Evolutionary conservation across 1,284 basidiomycete genomes (phyloP).

Genomic region (Cryptococcus sp.): DNA sequence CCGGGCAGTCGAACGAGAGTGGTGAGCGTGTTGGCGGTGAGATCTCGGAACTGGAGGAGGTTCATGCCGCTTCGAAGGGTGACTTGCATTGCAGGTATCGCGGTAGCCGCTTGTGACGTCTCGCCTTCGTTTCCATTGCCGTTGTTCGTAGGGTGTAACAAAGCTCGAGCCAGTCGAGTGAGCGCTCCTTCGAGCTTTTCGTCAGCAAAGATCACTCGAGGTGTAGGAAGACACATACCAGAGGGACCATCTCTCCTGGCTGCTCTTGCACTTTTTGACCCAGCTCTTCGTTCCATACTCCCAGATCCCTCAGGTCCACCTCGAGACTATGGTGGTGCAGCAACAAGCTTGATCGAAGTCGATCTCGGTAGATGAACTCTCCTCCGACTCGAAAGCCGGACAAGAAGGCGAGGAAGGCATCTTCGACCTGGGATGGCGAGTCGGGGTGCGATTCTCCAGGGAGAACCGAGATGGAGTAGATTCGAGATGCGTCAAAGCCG

Average conservation of each 20-base stretch:
- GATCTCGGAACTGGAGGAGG: slow-evolving; percentile 87
- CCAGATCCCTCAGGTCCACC: slow-evolving; percentile 84
- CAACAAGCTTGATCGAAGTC: slow-evolving; percentile 80
- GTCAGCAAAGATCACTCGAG: background rate
- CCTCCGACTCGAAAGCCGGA: slow-evolving; percentile 78
- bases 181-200: slow-evolving; percentile 81
- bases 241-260: slow-evolving; percentile 81
- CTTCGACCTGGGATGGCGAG: slow-evolving; percentile 70
- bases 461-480: slow-evolving; percentile 72
- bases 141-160: slow-evolving; percentile 60
- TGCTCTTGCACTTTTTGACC: slow-evolving; percentile 83
- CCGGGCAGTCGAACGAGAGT: slow-evolving; percentile 95
- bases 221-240: slow-evolving; percentile 55
- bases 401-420: slow-evolving; percentile 74
- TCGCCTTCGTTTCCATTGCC: slow-evolving; percentile 41
- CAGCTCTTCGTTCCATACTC: slow-evolving; percentile 87
- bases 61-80: slow-evolving; percentile 83
- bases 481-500: slow-evolving; percentile 50
- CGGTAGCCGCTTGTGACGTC: slow-evolving; percentile 49
- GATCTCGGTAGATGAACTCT: slow-evolving; percentile 87
- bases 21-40: slow-evolving; percentile 91
- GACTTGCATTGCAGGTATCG: slow-evolving; percentile 82
- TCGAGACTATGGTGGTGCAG: slow-evolving; percentile 88
- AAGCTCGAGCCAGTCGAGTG: slow-evolving; percentile 69
- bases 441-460: slow-evolving; percentile 56